phyloP scores from a whole-genome alignment of 805 yeast genomes.

The Pichia nakasei region DNA sequence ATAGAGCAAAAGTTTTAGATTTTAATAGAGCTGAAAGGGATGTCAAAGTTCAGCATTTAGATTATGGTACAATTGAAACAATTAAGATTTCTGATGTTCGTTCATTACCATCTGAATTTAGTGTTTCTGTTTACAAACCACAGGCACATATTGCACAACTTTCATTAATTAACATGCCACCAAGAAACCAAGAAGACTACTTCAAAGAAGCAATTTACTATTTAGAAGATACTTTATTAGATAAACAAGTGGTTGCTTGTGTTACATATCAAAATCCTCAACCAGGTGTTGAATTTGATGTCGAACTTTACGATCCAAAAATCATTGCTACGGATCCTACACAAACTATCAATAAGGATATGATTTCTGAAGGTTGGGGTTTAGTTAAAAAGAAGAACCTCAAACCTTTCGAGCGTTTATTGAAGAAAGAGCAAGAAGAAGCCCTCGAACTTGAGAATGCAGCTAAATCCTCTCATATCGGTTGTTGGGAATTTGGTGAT shows the following conservation, averaged over 20 bases:
- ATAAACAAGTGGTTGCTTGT: conserved; percentile 46
- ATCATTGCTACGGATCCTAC: conserved; percentile 43
- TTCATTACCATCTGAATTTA: conserved; percentile 44
- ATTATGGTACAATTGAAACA: conserved; percentile 47
- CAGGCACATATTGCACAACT: conserved; percentile 50
- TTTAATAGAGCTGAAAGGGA: conserved; percentile 35
- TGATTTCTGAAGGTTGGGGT: conserved; percentile 53
- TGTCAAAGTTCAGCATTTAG: conserved; percentile 49
- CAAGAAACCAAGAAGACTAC: conserved; percentile 45
- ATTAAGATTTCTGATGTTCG: conserved; percentile 39
- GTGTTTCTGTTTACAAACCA: conserved; percentile 31
- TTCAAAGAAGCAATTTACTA: conserved; percentile 43
- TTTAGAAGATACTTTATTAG: conserved; percentile 45
- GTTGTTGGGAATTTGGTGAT: conserved; percentile 75
- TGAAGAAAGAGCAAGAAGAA: conserved; percentile 30
- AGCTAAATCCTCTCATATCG: conserved; percentile 44
- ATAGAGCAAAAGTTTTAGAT: conserved; percentile 46
- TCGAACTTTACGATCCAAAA: conserved; percentile 48
- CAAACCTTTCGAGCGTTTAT: conserved; percentile 28
- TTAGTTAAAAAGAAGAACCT: conserved; percentile 36
- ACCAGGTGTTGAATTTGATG: conserved; percentile 38
- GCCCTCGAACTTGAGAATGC: conserved; percentile 35
- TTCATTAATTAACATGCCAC: conserved; percentile 49
- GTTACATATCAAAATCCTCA: conserved; percentile 33
- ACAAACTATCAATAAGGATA: conserved; percentile 50